phyloP scores from a whole-genome alignment of 257 asterid species.

The Henckelia pumila region DNA sequence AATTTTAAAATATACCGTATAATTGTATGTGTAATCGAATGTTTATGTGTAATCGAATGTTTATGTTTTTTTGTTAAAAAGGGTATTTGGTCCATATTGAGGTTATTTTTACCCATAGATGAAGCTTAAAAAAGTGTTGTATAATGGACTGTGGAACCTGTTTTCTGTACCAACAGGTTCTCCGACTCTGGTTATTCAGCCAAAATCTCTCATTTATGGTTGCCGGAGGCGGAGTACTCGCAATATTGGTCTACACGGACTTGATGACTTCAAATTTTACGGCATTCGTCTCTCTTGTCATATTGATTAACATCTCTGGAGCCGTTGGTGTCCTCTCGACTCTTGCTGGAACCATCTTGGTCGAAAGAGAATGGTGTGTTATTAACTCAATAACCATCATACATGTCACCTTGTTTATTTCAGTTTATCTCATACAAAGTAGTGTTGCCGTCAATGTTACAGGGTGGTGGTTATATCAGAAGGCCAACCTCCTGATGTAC shows the following conservation, averaged over 20 bases:
- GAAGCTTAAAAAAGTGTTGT: no score
- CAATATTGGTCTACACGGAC: constrained; percentile 46
- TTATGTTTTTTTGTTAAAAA: no score
- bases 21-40: no score
- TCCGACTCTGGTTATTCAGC: constrained; percentile 62
- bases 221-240: constrained; percentile 82
- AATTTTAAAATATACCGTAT: no score
- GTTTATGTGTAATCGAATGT: no score
- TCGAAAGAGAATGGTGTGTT: constrained; percentile 90
- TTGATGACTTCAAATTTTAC: constrained; percentile 35
- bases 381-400: not conserved
- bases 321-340: constrained; percentile 81
- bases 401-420: not conserved
- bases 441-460: constrained; percentile 18
- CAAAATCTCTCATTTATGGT: constrained; percentile 69
- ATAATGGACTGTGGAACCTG: not conserved
- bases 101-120: no score
- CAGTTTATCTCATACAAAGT: not conserved
- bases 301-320: constrained; percentile 65
- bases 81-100: no score
- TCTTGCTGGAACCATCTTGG: constrained; percentile 85
- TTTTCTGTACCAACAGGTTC: constrained; percentile 41
- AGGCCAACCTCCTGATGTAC: constrained; percentile 52
- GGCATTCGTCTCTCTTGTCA: constrained; percentile 46
- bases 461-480: constrained; percentile 94